Evolutionary conservation across 495 filamentous ascomycete genomes (phyloP).

Genomic region (Neurospora terricola): DNA sequence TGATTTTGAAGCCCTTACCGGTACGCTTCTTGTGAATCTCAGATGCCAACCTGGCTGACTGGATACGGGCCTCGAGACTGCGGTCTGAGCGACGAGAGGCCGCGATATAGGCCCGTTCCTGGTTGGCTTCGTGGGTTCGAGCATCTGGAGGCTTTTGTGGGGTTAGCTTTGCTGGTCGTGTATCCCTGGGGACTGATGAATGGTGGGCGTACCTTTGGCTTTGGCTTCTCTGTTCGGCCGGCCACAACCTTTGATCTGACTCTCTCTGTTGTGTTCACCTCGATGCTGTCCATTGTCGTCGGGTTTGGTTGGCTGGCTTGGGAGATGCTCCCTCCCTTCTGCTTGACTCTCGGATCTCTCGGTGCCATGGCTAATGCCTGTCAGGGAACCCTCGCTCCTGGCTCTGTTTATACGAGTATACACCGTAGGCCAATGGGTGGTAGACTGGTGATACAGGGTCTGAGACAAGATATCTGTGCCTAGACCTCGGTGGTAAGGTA

Average conservation of each 20-base stretch:
- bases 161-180: neutral
- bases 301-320: neutral
- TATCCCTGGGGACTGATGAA: neutral
- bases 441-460: neutral
- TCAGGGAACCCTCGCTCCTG: neutral
- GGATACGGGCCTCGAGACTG: slow-evolving; percentile 77
- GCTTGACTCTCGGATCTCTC: neutral
- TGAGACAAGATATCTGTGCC: neutral
- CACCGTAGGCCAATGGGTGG: neutral
- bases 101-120: slow-evolving; percentile 91
- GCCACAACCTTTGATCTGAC: neutral
- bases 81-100: slow-evolving; percentile 87
- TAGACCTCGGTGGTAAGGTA: neutral
- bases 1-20: slow-evolving; percentile 73
- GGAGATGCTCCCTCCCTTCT: neutral
- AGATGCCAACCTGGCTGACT: slow-evolving; percentile 81
- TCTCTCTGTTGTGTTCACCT: neutral
- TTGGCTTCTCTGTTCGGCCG: neutral
- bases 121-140: slow-evolving; percentile 78
- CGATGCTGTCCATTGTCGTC: neutral
- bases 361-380: neutral
- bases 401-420: neutral
- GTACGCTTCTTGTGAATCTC: slow-evolving; percentile 85
- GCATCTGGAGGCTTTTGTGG: neutral
- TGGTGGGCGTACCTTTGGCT: neutral